Base-by-base conservation (phyloP, 208 protist species). In the Endotrypanum monterogeii region DNA sequence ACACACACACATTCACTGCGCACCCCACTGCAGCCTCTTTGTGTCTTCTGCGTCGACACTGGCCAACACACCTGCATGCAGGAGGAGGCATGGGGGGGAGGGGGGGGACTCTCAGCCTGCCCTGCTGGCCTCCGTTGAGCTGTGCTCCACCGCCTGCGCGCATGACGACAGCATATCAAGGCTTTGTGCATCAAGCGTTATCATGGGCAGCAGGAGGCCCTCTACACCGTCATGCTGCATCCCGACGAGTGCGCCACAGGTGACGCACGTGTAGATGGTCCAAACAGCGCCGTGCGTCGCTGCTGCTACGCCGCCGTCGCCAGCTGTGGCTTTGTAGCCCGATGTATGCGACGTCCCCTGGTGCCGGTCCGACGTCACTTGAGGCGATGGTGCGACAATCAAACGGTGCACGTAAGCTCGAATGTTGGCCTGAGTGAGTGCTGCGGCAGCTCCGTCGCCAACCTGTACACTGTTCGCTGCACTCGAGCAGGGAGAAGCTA, bases 171-270 rank as follows among this genome's bases (percentile, higher is more conserved):
- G 75, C 18, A 92, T 71, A 1, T 55, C 73, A 3, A 84, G 63
- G 63, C 89, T 94, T 71, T 78, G 78, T 18, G 75, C 77, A 32
- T 85, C 80, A 3, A 96, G 79, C 9, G 83, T 56, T 8, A 78
- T 50, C 62, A 89, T 90, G 16, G 84, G 79, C 23, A 96, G 52
- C 30, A 96, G 69, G 5, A 87, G 32, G 3, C 92, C 92, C n/a
- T 81, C 80, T 57, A 93, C 73, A 1, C 82, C 84, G 16, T 80
- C 79, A 57, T 96, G 92, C 51, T 74, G 32, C 76, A 94, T 85
- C 23, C 73, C 90, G 51, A 95, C 23, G 32, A 79, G 77, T 2
- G 75, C 74, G 16, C 92, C 90, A 52, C 92, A 96, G 11, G 73
- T 76, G 20, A 69, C 32, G 63, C 92, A 96, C 28, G 88, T 92